Evolutionary conservation across 2,329 filamentous ascomycete genomes (phyloP), one percentile per base, ranked within the genome.

Genomic region (Phialophora macrospora): DNA sequence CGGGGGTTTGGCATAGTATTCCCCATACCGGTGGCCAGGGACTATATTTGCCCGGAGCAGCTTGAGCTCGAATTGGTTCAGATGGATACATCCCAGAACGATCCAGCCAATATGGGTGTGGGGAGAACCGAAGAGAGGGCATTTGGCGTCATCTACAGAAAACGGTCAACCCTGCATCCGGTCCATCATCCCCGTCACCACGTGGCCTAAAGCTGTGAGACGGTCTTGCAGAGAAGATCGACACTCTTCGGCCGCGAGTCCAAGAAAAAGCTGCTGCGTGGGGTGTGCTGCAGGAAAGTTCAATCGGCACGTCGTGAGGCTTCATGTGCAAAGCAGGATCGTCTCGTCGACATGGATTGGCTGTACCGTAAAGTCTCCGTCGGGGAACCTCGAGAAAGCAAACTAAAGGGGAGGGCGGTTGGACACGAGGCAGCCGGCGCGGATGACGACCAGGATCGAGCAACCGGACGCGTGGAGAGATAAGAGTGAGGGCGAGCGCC

Each of bases 371-470:
- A 51, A 51, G 4, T 20, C 5, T n/a, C 17, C 38, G 38, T 8
- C 17, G 38, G 38, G 38, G 17, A n/a, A 44, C 17, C 38, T 44
- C 38, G 17, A n/a, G 8, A 44, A n/a, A 8, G 17, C 38, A n/a
- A 8, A 44, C 38, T 44, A 9, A 44, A 8, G 12, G 12, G 38
- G 38, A 44, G n/a, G 17, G 38, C 38, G 9, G 8, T 11, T 12
- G 32, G 11, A 48, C 20, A 48, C 44, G 44, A 48, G 44, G 9
- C 17, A 2, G 48, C 3, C 48, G 12, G 20, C 12, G 48, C n/a
- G 48, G 48, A 51, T 28, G 48, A 51, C 12, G 48, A 51, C 20
- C 48, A 51, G 48, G 14, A 51, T 24, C 24, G 48, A 51, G 48
- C 26, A 51, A 51, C 24, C 48, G 22, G 48, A 51, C 20, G 48